These are phyloP conservation scores for Mycena chlorophos DNA, from an alignment of 768 basidiomycete species.

Conservation along the genomic window DNA sequence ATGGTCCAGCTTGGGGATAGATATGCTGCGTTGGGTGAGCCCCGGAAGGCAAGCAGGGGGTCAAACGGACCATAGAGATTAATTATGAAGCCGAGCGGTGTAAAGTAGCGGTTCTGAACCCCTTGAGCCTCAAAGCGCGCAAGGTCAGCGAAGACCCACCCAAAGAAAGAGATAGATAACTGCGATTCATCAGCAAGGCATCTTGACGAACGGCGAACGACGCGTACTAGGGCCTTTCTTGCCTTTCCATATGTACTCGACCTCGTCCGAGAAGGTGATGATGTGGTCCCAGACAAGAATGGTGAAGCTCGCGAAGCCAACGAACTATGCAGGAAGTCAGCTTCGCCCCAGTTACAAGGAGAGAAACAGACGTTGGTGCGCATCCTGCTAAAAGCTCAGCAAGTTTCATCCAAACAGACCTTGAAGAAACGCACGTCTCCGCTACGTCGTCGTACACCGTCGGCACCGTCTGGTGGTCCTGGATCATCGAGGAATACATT, in stretches of 20 bases:
- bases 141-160: conserved; percentile 20
- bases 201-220: background rate
- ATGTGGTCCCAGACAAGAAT: conserved; percentile 38
- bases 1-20: conserved; percentile 24
- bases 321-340: conserved; percentile 21
- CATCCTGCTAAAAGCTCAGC: conserved; percentile 6
- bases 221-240: conserved; percentile 32
- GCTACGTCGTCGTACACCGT: conserved; percentile 4
- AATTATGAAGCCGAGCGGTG: conserved; percentile 45
- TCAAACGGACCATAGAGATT: conserved; percentile 28
- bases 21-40: conserved; percentile 10
- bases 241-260: conserved; percentile 38
- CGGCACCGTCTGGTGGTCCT: background rate
- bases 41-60: background rate
- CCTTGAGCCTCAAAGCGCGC: background rate
- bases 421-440: conserved; percentile 12
- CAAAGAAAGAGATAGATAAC: conserved; percentile 37
- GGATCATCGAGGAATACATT: background rate
- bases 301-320: conserved; percentile 36
- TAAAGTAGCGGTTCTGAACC: conserved; percentile 46
- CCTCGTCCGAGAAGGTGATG: conserved; percentile 35
- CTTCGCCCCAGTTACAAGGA: background rate
- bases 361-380: conserved; percentile 17
- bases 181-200: conserved; percentile 8
- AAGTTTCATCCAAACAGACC: background rate